These are phyloP conservation scores for Geotrichum restrictum DNA, from an alignment of 1,139 yeast species.

Conservation along the genomic window DNA sequence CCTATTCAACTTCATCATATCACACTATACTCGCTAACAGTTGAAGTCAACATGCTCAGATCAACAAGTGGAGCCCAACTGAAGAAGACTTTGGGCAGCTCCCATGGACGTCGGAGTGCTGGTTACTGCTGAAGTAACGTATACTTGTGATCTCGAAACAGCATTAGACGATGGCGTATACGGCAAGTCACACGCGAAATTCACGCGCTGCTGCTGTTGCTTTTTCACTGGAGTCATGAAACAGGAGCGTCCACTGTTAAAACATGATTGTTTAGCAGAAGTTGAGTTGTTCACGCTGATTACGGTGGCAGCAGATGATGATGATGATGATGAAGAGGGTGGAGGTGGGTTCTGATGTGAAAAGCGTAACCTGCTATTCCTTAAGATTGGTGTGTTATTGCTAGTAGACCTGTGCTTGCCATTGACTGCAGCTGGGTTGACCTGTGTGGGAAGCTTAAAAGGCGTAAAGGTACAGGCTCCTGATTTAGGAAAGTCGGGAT, in stretches of 20 bases:
- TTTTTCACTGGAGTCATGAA: slow-evolving; percentile 3
- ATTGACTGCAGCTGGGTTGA: no score
- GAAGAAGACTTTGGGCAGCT: slow-evolving; percentile 9
- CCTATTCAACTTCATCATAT: no score
- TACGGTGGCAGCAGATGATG: background rate
- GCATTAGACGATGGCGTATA: background rate
- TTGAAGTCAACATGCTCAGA: background rate
- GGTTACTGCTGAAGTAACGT: background rate
- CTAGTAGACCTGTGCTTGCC: no score
- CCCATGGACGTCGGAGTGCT: slow-evolving; percentile 7
- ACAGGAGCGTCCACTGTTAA: no score
- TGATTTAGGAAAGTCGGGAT: background rate
- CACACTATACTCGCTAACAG: no score
- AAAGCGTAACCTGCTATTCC: background rate
- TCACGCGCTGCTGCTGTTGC: background rate
- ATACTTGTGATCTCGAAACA: background rate
- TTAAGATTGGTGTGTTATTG: background rate
- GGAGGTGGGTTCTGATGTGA: background rate
- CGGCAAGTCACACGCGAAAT: background rate
- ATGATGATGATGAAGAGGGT: no score
- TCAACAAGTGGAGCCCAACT: slow-evolving; percentile 1
- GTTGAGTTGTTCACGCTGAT: background rate
- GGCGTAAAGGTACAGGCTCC: no score
- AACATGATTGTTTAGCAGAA: background rate
- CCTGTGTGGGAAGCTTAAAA: no score